These are phyloP conservation scores for Lentinula aciculospora DNA, from an alignment of 768 basidiomycete species.

Conservation along the genomic window DNA sequence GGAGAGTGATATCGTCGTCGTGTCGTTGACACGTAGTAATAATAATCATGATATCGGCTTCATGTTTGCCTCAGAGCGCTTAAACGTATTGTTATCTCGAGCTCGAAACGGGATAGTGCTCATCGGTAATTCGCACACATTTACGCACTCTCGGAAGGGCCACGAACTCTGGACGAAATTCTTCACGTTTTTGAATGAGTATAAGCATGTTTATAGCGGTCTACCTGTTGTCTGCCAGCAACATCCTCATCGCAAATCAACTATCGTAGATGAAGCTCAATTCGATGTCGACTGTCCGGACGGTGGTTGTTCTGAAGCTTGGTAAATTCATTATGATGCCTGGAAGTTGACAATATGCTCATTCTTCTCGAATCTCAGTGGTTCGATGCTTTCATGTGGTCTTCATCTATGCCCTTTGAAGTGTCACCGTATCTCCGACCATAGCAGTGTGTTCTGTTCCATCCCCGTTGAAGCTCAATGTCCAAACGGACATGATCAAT, in stretches of 20 bases:
- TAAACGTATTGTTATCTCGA: conserved; percentile 68
- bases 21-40: conserved; percentile 59
- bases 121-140: conserved; percentile 60
- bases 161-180: conserved; percentile 46
- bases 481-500: conserved; percentile 33
- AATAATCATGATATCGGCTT: conserved; percentile 54
- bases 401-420: conserved; percentile 52
- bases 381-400: conserved; percentile 40
- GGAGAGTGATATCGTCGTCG: conserved; percentile 64
- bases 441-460: conserved; percentile 49
- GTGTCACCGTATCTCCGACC: conserved; percentile 52
- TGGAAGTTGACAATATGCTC: neutral
- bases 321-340: conserved; percentile 32
- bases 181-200: conserved; percentile 35
- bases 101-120: conserved; percentile 61
- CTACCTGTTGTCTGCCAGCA: conserved; percentile 55
- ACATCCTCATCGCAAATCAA: conserved; percentile 35
- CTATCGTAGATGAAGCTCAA: conserved; percentile 35
- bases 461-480: conserved; percentile 33
- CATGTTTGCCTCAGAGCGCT: conserved; percentile 63
- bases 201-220: conserved; percentile 49
- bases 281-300: conserved; percentile 52
- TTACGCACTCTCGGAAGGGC: conserved; percentile 45
- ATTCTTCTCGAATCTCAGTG: conserved; percentile 26
- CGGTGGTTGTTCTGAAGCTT: conserved; percentile 56